Evolutionary conservation across 2,329 filamentous ascomycete genomes (phyloP).

Genomic region (Metarhizium robertsii): DNA sequence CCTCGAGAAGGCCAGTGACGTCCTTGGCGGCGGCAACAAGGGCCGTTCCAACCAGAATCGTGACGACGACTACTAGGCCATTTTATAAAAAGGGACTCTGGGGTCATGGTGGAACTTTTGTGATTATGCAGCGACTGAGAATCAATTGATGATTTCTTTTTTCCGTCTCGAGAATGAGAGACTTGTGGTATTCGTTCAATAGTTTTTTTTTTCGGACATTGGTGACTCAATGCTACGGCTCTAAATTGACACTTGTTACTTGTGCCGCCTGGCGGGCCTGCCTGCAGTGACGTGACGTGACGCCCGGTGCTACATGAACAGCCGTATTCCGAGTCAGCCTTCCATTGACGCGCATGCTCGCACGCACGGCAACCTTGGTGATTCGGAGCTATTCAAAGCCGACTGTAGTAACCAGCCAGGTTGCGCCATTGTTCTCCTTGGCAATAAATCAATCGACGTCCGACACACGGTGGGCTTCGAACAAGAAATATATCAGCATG

Average conservation of each 20-base stretch:
- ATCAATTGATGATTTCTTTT: not conserved
- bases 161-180: not conserved
- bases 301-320: too few relatives aligned
- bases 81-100: not conserved
- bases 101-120: not conserved
- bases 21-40: conserved; percentile 36
- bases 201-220: not conserved
- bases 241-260: not conserved
- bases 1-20: conserved; percentile 46
- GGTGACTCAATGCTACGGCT: not conserved
- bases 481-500: too few relatives aligned
- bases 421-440: too few relatives aligned
- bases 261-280: not conserved
- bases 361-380: too few relatives aligned
- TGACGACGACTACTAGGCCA: conserved; percentile 14
- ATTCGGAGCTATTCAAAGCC: too few relatives aligned
- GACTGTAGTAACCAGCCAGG: too few relatives aligned
- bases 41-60: conserved; percentile 26
- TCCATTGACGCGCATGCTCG: too few relatives aligned
- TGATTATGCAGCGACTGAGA: not conserved
- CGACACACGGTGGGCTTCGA: too few relatives aligned
- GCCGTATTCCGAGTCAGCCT: too few relatives aligned
- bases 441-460: too few relatives aligned
- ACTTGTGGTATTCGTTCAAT: not conserved
- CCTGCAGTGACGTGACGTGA: too few relatives aligned